A percentile compares a stretch with the other conserved stretches of the same genome.
Conservation (phyloP, 345 rosid genomes). For the Lagerstroemia speciosa region DNA sequence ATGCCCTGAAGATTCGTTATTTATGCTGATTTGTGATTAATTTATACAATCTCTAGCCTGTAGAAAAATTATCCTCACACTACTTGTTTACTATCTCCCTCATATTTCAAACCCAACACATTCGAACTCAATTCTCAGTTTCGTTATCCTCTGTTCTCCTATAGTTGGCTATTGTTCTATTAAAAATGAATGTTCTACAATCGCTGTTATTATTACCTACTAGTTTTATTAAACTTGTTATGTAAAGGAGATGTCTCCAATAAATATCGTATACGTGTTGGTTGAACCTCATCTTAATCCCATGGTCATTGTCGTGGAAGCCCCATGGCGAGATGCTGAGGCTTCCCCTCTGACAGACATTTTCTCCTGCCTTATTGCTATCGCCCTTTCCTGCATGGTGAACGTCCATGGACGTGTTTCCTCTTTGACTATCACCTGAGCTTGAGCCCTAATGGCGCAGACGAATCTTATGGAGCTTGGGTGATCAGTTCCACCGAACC, state of each 20-base stretch:
- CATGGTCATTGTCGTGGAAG: constrained; percentile 57
- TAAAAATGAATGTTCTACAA: too few species aligned
- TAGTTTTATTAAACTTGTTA: too few species aligned
- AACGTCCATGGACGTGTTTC: constrained; percentile 46
- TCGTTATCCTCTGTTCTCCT: too few species aligned
- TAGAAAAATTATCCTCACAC: too few species aligned
- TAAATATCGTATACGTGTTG: constrained; percentile 55
- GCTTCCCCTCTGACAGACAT: constrained; percentile 37
- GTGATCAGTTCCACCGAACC: background rate
- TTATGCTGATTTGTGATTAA: too few species aligned
- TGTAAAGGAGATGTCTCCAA: constrained; percentile 52
- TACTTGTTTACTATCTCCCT: too few species aligned
- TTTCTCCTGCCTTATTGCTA: constrained; percentile 23
- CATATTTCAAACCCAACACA: too few species aligned
- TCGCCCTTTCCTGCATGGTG: constrained; percentile 25
- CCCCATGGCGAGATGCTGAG: constrained; percentile 64
- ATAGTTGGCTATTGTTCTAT: too few species aligned
- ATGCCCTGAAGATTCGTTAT: too few species aligned
- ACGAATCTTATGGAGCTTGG: constrained; percentile 27
- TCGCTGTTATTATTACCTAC: too few species aligned
- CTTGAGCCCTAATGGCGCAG: constrained; percentile 18
- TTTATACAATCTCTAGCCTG: too few species aligned
- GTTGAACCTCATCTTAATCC: constrained; percentile 78
- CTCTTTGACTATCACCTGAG: constrained; percentile 28
- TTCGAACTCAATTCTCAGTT: too few species aligned